Conservation (phyloP, 352 stramenopile species). For the Globisporangium spiculum region DNA sequence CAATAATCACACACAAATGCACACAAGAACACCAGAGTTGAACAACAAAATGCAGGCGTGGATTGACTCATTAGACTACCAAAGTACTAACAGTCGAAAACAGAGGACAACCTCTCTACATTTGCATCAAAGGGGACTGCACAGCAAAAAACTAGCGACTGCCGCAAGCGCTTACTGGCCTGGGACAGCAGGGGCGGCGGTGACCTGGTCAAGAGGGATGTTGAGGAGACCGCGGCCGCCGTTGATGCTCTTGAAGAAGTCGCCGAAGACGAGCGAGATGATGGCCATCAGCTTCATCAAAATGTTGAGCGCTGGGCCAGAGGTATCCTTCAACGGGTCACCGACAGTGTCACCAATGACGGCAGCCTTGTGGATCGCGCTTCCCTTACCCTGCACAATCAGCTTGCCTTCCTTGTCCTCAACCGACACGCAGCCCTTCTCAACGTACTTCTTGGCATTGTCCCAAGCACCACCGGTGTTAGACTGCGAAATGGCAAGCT, state of each 20-base stretch:
- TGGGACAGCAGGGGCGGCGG: background rate
- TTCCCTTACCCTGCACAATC: slow-evolving; percentile 93
- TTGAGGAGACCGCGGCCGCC: slow-evolving; percentile 93
- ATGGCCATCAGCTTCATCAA: slow-evolving; percentile 99
- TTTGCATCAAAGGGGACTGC: background rate
- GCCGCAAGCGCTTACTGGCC: slow-evolving; percentile 3
- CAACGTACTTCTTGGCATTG: slow-evolving; percentile 99
- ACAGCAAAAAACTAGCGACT: slow-evolving; percentile 8
- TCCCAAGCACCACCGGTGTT: slow-evolving; percentile 99
- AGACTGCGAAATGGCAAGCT: slow-evolving; percentile 99
- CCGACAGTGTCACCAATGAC: slow-evolving; percentile 98
- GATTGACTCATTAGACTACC: slow-evolving; percentile 3
- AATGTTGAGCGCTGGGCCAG: slow-evolving; percentile 99
- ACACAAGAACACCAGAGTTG: background rate
- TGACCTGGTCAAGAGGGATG: slow-evolving; percentile 34
- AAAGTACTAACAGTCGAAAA: slow-evolving; percentile 4
- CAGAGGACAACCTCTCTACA: slow-evolving; percentile 1
- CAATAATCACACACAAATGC: background rate
- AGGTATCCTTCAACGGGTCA: slow-evolving; percentile 99
- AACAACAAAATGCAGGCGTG: slow-evolving; percentile 7
- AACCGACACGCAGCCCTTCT: slow-evolving; percentile 92
- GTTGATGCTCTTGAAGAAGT: slow-evolving; percentile 99
- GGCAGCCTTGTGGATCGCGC: slow-evolving; percentile 97
- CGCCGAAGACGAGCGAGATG: slow-evolving; percentile 98
- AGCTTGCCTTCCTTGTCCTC: slow-evolving; percentile 91